Evolutionary conservation across 495 filamentous ascomycete species (phyloP).

Genomic region (Hypoxylon fragiforme): DNA sequence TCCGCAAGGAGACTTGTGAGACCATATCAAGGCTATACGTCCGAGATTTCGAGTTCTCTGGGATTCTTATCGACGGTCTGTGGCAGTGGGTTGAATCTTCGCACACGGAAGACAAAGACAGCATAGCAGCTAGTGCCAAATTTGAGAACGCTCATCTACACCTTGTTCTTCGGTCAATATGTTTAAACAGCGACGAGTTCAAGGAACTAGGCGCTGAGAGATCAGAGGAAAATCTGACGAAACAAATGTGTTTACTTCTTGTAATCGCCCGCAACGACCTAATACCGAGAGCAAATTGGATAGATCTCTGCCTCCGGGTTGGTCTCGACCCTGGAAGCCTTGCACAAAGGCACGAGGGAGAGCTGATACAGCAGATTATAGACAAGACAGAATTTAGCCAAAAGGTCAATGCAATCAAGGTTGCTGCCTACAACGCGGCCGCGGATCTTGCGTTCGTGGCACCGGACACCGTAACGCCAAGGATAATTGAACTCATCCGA

Average conservation of each 20-base stretch:
- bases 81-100: slow-evolving; percentile 79
- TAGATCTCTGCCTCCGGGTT: slow-evolving; percentile 76
- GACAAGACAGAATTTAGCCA: slow-evolving; percentile 50
- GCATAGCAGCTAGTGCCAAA: slow-evolving; percentile 68
- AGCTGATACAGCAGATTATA: slow-evolving; percentile 53
- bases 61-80: slow-evolving; percentile 66
- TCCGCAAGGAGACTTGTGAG: slow-evolving; percentile 61
- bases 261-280: slow-evolving; percentile 78
- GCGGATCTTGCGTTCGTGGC: slow-evolving; percentile 93
- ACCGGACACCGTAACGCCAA: slow-evolving; percentile 76
- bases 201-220: slow-evolving; percentile 42
- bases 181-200: slow-evolving; percentile 51
- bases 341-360: slow-evolving; percentile 55
- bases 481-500: slow-evolving; percentile 71
- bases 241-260: slow-evolving; percentile 71
- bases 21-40: slow-evolving; percentile 63
- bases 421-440: slow-evolving; percentile 76
- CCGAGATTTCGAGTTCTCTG: slow-evolving; percentile 52
- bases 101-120: slow-evolving; percentile 74
- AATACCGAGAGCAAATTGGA: slow-evolving; percentile 81
- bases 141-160: slow-evolving; percentile 62
- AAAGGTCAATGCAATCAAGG: slow-evolving; percentile 56
- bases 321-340: slow-evolving; percentile 81
- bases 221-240: slow-evolving; percentile 52
- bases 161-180: slow-evolving; percentile 72